phyloP scores from a whole-genome alignment of 2,329 filamentous ascomycete genomes.

The Sclerotinia spermophila region DNA sequence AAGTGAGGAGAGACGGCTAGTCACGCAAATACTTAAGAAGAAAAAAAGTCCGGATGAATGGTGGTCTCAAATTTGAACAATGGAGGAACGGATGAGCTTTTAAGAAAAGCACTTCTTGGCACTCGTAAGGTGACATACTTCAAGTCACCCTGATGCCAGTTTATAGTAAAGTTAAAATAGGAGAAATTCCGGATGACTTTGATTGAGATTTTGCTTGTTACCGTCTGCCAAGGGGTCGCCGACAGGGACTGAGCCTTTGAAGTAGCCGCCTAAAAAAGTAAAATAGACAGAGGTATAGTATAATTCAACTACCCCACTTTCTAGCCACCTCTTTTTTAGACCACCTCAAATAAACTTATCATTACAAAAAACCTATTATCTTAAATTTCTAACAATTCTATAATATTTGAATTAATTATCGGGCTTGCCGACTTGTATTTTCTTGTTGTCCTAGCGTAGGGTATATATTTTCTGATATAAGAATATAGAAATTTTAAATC shows the following conservation, averaged over 20 bases:
- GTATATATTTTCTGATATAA: too few relatives aligned
- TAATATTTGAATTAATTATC: too few relatives aligned
- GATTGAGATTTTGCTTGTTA: background rate
- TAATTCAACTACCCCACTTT: too few relatives aligned
- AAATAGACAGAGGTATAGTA: too few relatives aligned
- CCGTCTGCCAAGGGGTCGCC: background rate
- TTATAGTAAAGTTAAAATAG: background rate
- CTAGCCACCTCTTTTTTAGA: too few relatives aligned
- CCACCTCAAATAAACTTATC: too few relatives aligned
- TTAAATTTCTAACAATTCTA: too few relatives aligned
- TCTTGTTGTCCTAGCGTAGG: too few relatives aligned
- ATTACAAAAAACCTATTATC: too few relatives aligned
- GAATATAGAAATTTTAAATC: too few relatives aligned
- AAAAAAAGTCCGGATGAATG: background rate
- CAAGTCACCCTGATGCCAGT: background rate
- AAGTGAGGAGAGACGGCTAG: background rate
- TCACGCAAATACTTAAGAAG: background rate
- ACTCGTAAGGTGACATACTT: background rate
- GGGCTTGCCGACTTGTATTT: too few relatives aligned
- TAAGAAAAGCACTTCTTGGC: background rate
- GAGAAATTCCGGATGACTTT: slow-evolving; percentile 2
- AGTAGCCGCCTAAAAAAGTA: background rate
- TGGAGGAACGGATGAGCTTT: background rate
- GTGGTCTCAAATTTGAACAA: background rate
- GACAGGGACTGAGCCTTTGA: background rate